Evolutionary conservation across 192 early-diverging fungal species (phyloP).

Genomic region (Coemansia sp.): DNA sequence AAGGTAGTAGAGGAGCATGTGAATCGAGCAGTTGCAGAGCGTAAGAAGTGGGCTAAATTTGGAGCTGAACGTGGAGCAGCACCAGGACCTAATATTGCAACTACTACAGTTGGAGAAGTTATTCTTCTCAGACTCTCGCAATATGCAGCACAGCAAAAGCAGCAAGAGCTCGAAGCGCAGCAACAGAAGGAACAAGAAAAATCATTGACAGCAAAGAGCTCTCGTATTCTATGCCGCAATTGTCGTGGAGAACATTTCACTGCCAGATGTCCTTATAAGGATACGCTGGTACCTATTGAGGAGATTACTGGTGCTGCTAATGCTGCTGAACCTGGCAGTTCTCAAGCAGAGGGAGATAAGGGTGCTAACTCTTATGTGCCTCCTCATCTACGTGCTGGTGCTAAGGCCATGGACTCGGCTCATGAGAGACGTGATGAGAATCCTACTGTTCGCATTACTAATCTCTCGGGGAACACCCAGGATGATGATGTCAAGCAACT

Average conservation of each 20-base stretch:
- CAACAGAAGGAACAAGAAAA: slow-evolving; percentile 55
- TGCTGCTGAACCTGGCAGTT: neutral
- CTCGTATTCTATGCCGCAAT: slow-evolving; percentile 89
- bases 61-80: slow-evolving; percentile 77
- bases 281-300: slow-evolving; percentile 79
- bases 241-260: slow-evolving; percentile 98
- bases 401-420: slow-evolving; percentile 30
- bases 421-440: slow-evolving; percentile 64
- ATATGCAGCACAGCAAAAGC: slow-evolving; percentile 53
- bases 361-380: slow-evolving; percentile 80
- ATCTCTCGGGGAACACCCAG: slow-evolving; percentile 90
- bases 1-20: slow-evolving; percentile 77
- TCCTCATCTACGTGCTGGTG: slow-evolving; percentile 74
- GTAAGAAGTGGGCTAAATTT: slow-evolving; percentile 87
- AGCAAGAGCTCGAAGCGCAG: slow-evolving; percentile 62
- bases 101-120: slow-evolving; percentile 86
- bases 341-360: slow-evolving; percentile 33
- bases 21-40: slow-evolving; percentile 85
- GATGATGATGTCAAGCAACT: slow-evolving; percentile 89
- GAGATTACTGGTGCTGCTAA: slow-evolving; percentile 54
- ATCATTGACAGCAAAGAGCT: slow-evolving; percentile 60
- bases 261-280: slow-evolving; percentile 97
- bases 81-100: slow-evolving; percentile 82
- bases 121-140: slow-evolving; percentile 82
- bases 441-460: slow-evolving; percentile 87